These are phyloP conservation scores for Diutina sp. DNA, from an alignment of 1,139 yeast genomes.

Conservation along the genomic window DNA sequence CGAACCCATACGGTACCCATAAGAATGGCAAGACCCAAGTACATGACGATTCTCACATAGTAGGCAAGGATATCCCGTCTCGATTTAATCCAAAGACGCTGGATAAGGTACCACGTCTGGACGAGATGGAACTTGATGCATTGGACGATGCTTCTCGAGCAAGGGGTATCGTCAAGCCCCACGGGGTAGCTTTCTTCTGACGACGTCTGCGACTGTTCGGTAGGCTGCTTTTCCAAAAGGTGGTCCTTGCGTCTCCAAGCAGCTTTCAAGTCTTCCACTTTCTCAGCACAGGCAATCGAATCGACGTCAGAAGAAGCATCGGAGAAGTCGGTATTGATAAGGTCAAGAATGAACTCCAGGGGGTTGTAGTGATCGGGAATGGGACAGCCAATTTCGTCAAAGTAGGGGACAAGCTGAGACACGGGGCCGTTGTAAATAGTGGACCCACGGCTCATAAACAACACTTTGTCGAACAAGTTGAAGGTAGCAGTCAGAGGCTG, in stretches of 20 bases:
- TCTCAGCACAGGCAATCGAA: background rate
- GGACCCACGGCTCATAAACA: slow-evolving; percentile 5
- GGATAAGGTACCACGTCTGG: slow-evolving; percentile 9
- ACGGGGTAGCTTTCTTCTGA: background rate
- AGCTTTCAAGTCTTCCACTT: slow-evolving; percentile 3
- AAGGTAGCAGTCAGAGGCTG: slow-evolving; percentile 1
- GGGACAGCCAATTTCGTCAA: slow-evolving; percentile 4
- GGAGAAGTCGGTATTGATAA: slow-evolving; percentile 8
- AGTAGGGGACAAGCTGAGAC: slow-evolving; percentile 4
- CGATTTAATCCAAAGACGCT: slow-evolving; percentile 15
- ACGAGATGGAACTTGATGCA: background rate
- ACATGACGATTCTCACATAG: slow-evolving; percentile 23
- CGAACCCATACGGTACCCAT: slow-evolving; percentile 33
- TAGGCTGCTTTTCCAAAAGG: background rate
- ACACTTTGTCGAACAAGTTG: slow-evolving; percentile 3
- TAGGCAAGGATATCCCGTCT: slow-evolving; percentile 22
- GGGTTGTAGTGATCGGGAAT: slow-evolving; percentile 5
- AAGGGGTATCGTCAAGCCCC: background rate
- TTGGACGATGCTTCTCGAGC: background rate
- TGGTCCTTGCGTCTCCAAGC: background rate
- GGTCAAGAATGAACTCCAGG: slow-evolving; percentile 5
- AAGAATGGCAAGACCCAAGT: slow-evolving; percentile 23
- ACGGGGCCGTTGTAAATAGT: slow-evolving; percentile 4
- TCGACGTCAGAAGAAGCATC: background rate
- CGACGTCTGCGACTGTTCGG: background rate